phyloP scores from a whole-genome alignment of 2,329 filamentous ascomycete species.

The Moelleriella libera region DNA sequence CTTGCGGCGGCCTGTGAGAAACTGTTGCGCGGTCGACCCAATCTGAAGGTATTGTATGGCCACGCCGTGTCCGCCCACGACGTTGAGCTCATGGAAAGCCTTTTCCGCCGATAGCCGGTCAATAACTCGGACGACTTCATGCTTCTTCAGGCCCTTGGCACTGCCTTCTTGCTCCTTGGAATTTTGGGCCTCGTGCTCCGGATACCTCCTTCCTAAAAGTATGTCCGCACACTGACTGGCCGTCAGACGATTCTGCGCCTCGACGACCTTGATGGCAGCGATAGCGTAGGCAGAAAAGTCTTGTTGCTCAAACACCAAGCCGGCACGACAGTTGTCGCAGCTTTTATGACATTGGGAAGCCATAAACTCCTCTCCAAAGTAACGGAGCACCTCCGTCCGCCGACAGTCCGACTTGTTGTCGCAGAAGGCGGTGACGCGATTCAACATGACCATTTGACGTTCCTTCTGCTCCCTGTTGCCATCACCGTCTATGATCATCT shows the following conservation, averaged over 20 bases:
- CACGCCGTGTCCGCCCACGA: conserved; percentile 39
- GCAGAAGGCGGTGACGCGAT: conserved; percentile 73
- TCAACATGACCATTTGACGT: conserved; percentile 72
- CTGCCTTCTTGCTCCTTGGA: conserved; percentile 51
- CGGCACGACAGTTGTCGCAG: conserved; percentile 84
- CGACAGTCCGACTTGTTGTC: conserved; percentile 83
- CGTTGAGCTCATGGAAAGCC: conserved; percentile 57
- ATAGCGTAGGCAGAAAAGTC: conserved; percentile 68
- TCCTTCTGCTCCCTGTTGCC: conserved; percentile 68
- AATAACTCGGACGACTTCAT: conserved; percentile 75
- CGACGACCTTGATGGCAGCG: conserved; percentile 55
- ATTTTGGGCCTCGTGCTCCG: conserved; percentile 36
- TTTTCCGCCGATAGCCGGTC: conserved; percentile 60
- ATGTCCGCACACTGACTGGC: conserved; percentile 73
- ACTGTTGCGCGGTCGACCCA: conserved; percentile 25
- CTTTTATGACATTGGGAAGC: conserved; percentile 54
- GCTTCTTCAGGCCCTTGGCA: conserved; percentile 55
- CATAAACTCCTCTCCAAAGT: conserved; percentile 80
- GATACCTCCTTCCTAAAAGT: conserved; percentile 55
- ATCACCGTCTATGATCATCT: conserved; percentile 73
- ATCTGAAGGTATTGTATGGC: conserved; percentile 56
- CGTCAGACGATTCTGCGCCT: conserved; percentile 48
- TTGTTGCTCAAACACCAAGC: conserved; percentile 52
- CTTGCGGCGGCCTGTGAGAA: conserved; percentile 28
- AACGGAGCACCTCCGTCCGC: conserved; percentile 75